Evolutionary conservation across 2,329 filamentous ascomycete genomes (phyloP).

Genomic region (Diaporthe caulivora): DNA sequence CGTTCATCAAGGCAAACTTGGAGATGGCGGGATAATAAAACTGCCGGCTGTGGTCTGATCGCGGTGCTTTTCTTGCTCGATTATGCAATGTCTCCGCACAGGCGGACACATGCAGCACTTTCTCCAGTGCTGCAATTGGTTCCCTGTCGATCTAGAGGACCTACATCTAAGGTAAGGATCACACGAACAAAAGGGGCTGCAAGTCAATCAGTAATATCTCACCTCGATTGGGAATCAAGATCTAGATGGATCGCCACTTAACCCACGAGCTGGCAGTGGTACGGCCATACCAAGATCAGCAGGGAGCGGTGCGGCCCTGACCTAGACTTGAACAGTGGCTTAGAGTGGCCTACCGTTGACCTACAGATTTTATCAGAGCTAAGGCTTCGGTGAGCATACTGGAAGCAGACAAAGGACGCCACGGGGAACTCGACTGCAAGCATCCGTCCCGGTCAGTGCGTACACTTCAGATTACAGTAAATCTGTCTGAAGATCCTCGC

Average conservation of each 20-base stretch:
- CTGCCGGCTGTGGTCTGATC: conserved; percentile 17
- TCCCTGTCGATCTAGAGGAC: conserved; percentile 11
- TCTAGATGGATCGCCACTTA: background rate
- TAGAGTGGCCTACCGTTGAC: background rate
- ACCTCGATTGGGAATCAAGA: background rate
- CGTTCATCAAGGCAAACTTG: background rate
- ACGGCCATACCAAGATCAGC: background rate
- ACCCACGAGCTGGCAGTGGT: background rate
- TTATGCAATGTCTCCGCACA: conserved; percentile 1
- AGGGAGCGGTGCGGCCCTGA: background rate
- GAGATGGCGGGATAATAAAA: background rate
- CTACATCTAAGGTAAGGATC: background rate
- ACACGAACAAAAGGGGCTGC: background rate
- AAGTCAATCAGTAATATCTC: background rate
- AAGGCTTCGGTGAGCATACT: conserved; percentile 6
- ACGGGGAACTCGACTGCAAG: conserved; percentile 10
- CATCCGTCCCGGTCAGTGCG: conserved; percentile 12
- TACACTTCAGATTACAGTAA: background rate
- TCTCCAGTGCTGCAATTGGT: background rate
- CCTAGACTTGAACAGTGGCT: background rate
- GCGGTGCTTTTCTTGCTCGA: background rate
- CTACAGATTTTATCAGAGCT: background rate
- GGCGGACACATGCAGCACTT: background rate
- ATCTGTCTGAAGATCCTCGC: conserved; percentile 18
- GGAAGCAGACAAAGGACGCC: background rate